These are phyloP conservation scores for Akanthomyces muscarius DNA, from an alignment of 2,329 filamentous ascomycete species.

Conservation along the genomic window DNA sequence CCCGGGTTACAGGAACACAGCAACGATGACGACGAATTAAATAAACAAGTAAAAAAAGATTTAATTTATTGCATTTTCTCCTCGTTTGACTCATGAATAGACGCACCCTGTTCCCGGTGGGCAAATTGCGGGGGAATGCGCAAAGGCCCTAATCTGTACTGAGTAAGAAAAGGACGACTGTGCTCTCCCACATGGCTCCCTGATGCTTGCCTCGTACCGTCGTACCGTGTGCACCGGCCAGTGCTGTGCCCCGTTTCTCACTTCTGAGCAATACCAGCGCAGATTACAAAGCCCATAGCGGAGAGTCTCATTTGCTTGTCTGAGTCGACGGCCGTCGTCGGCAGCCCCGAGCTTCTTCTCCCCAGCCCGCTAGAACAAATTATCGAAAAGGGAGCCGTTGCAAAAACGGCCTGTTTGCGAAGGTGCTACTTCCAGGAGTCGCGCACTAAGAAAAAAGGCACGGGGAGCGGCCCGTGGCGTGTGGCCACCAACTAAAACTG, in stretches of 20 bases:
- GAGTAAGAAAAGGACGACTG: background rate
- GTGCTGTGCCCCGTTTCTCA: background rate
- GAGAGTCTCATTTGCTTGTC: background rate
- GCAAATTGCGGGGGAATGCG: background rate
- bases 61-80: background rate
- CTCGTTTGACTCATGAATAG: background rate
- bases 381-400: background rate
- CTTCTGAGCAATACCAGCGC: too few species aligned
- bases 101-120: background rate
- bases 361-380: background rate
- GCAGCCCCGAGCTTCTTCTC: background rate
- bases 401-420: background rate
- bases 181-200: background rate
- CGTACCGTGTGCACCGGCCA: background rate
- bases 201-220: background rate
- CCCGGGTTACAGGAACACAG: background rate
- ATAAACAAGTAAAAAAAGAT: background rate
- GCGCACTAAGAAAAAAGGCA: background rate
- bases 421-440: background rate
- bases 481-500: background rate
- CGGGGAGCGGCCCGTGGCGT: background rate
- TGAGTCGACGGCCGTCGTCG: background rate
- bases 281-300: too few species aligned
- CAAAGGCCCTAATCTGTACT: background rate
- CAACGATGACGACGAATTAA: background rate